Conservation (phyloP, 345 rosid species). For the Eucalyptus guilfoylei region DNA sequence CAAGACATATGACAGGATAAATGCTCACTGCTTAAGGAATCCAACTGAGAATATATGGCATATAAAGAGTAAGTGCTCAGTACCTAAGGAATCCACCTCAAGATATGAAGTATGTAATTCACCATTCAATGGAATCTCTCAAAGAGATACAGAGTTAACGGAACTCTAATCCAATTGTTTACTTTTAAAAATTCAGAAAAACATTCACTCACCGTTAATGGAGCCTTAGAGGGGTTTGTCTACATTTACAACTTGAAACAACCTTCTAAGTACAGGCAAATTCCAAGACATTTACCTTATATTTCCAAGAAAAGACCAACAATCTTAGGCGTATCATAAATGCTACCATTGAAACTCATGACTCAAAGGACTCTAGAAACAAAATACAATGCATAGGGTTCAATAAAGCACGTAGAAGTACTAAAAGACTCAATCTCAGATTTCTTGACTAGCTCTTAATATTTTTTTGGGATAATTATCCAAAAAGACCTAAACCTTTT, state of each 20-base stretch:
- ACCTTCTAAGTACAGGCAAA: not conserved
- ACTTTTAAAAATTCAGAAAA: no score
- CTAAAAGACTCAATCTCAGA: not conserved
- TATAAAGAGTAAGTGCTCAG: not conserved
- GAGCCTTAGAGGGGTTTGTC: not conserved
- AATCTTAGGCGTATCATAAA: not conserved
- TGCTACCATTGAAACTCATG: not conserved
- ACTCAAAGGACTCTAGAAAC: not conserved
- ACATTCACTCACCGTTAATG: no score
- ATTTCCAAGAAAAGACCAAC: not conserved
- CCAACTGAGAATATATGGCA: not conserved
- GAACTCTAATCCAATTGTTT: not conserved
- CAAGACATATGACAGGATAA: not conserved
- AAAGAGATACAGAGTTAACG: not conserved
- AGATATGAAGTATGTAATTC: no score
- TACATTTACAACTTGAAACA: not conserved
- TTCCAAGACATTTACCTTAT: not conserved
- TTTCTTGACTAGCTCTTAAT: not conserved
- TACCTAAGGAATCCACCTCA: not conserved
- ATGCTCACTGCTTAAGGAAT: not conserved
- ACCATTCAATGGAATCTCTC: not conserved
- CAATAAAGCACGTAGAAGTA: not conserved
- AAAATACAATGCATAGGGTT: no score
- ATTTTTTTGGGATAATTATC: no score
- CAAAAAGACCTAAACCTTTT: fast-evolving